These are phyloP conservation scores for Hura crepitans DNA, from an alignment of 441 rosid species.

Conservation along the genomic window DNA sequence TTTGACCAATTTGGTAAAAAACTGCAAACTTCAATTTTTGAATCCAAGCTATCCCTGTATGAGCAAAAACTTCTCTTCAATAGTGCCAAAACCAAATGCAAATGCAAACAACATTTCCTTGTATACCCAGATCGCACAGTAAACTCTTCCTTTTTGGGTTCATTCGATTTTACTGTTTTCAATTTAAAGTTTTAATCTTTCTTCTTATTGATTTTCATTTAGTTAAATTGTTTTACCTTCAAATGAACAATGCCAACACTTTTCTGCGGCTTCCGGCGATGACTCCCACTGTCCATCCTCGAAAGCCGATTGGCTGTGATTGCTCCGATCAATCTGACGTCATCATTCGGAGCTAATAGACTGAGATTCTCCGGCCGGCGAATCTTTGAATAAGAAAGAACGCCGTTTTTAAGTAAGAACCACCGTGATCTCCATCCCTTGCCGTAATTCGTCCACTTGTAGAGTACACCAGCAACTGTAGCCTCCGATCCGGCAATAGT, in stretches of 20 bases:
- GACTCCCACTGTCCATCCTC: slow-evolving; percentile 53
- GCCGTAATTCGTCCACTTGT: slow-evolving; percentile 97
- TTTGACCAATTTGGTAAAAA: slow-evolving; percentile 28
- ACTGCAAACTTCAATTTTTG: slow-evolving; percentile 15
- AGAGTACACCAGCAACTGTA: slow-evolving; percentile 75
- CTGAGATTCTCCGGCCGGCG: slow-evolving; percentile 63
- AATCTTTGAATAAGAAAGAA: slow-evolving; percentile 78
- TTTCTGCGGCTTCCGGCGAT: slow-evolving; percentile 61
- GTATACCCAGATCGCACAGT: slow-evolving; percentile 9
- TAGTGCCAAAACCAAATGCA: slow-evolving; percentile 30
- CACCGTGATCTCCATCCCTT: slow-evolving; percentile 99
- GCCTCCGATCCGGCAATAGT: slow-evolving; percentile 44
- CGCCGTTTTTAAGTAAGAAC: slow-evolving; percentile 76
- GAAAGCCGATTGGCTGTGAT: slow-evolving; percentile 52
- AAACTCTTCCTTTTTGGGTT: neutral
- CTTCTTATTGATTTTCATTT: too few species aligned
- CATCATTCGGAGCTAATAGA: slow-evolving; percentile 44
- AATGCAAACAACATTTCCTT: neutral
- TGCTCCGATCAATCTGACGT: slow-evolving; percentile 77
- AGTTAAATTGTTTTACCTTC: slow-evolving; percentile 45
- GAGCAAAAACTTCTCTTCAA: slow-evolving; percentile 19
- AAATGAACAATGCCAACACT: slow-evolving; percentile 81
- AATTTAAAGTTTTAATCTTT: neutral
- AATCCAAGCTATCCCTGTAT: slow-evolving; percentile 29
- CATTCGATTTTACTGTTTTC: neutral